These are phyloP conservation scores for Aspergillus aculeatinus DNA, from an alignment of 2,329 filamentous ascomycete genomes.

Conservation along the genomic window DNA sequence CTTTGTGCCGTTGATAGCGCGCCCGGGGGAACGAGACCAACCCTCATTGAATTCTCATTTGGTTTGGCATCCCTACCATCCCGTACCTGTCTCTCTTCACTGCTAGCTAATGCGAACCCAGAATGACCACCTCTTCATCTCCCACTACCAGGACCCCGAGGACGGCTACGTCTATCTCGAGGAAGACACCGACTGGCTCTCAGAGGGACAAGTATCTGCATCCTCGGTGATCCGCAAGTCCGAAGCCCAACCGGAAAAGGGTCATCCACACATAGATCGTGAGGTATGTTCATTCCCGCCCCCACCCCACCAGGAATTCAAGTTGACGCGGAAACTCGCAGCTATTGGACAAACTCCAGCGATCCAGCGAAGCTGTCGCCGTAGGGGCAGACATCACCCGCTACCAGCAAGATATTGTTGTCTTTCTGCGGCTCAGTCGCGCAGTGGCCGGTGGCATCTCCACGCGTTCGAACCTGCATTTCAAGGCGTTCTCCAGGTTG, in stretches of 20 bases:
- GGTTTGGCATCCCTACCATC: constrained; percentile 24
- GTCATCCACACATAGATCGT: constrained; percentile 22
- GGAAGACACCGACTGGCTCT: constrained; percentile 49
- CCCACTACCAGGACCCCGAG: constrained; percentile 73
- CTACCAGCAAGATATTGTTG: constrained; percentile 83
- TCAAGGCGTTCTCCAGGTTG: constrained; percentile 64
- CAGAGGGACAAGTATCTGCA: constrained; percentile 35
- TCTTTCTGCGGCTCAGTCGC: constrained; percentile 84
- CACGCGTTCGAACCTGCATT: constrained; percentile 74
- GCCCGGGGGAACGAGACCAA: constrained; percentile 31
- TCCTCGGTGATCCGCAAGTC: constrained; percentile 39
- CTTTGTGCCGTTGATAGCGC: constrained; percentile 68
- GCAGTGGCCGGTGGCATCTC: constrained; percentile 77
- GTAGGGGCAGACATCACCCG: constrained; percentile 75
- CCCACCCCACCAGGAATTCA: background rate
- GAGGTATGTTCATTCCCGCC: constrained; percentile 18
- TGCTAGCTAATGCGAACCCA: constrained; percentile 20
- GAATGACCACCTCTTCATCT: constrained; percentile 85
- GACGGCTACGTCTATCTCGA: constrained; percentile 76
- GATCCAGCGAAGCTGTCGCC: constrained; percentile 58
- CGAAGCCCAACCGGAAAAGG: constrained; percentile 18
- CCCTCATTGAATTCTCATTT: constrained; percentile 43
- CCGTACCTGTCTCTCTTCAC: background rate
- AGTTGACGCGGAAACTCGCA: constrained; percentile 15
- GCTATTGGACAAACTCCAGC: constrained; percentile 58